phyloP scores from a whole-genome alignment of 2,329 filamentous ascomycete genomes.

The Alternaria arborescens region DNA sequence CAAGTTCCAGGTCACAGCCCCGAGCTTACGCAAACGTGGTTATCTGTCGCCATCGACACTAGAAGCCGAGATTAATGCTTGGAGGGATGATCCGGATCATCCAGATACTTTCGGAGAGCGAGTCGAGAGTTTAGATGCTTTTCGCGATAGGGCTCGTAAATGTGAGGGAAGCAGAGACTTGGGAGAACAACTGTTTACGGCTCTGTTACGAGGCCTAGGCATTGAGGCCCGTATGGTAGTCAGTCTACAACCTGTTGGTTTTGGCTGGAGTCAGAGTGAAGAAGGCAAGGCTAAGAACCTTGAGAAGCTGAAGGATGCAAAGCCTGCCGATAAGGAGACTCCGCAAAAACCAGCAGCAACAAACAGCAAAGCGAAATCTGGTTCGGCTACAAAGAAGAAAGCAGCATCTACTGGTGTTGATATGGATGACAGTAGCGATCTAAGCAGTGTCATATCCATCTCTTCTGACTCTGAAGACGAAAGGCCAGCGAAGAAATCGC shows the following conservation, averaged over 20 bases:
- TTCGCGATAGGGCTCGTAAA: constrained; percentile 71
- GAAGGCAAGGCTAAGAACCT: constrained; percentile 67
- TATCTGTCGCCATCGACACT: constrained; percentile 82
- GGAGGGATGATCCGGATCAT: constrained; percentile 69
- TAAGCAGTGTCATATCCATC: constrained; percentile 55
- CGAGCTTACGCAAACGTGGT: constrained; percentile 86
- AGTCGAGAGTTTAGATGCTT: constrained; percentile 71
- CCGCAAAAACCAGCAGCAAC: constrained; percentile 3
- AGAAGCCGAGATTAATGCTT: constrained; percentile 76
- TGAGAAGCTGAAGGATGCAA: constrained; percentile 28
- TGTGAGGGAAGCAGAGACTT: constrained; percentile 87
- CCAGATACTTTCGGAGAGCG: constrained; percentile 77
- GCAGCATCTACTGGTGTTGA: constrained; percentile 19
- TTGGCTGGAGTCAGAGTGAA: constrained; percentile 89
- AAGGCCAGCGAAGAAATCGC: constrained; percentile 54
- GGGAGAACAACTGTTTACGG: constrained; percentile 88
- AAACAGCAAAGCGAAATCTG: constrained; percentile 16
- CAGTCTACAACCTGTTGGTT: constrained; percentile 85
- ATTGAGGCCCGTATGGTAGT: constrained; percentile 84
- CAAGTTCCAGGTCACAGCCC: constrained; percentile 77
- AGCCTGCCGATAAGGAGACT: neutral
- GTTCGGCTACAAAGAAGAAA: constrained; percentile 10
- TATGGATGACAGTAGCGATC: constrained; percentile 55
- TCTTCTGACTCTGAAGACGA: constrained; percentile 62
- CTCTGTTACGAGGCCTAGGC: constrained; percentile 79